Percentiles rank a stretch among this genome's conserved stretches.
These are phyloP conservation scores for Penicillium steckii DNA, from an alignment of 495 filamentous ascomycete species.

Conservation along the genomic window DNA sequence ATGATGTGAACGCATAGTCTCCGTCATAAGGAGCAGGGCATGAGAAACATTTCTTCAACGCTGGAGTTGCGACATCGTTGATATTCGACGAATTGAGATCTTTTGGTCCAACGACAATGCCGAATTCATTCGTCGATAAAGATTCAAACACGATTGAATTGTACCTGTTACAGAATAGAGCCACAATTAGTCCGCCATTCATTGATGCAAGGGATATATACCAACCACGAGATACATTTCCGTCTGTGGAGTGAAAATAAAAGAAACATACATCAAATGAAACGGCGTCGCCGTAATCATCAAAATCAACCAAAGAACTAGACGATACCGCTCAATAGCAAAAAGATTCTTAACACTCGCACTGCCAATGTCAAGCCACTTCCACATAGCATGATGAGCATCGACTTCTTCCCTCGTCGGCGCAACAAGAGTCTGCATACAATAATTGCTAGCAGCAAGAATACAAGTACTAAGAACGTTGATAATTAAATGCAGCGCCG, in stretches of 20 bases:
- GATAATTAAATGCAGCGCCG: constrained; percentile 26
- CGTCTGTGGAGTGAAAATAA: neutral
- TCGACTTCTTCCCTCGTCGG: constrained; percentile 29
- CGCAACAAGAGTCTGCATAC: constrained; percentile 37
- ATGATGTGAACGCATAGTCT: neutral
- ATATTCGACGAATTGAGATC: constrained; percentile 6
- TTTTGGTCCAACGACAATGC: neutral
- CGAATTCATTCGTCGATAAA: neutral
- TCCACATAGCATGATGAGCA: constrained; percentile 7
- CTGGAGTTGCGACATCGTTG: constrained; percentile 2
- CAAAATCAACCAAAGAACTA: constrained; percentile 12
- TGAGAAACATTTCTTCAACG: constrained; percentile 3
- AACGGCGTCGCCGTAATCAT: constrained; percentile 20
- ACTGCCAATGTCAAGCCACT: constrained; percentile 27
- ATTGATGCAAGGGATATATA: neutral
- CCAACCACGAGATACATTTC: neutral
- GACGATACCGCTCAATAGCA: neutral
- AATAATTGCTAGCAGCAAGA: constrained; percentile 34
- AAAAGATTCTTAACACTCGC: constrained; percentile 16
- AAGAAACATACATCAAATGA: constrained; percentile 23
- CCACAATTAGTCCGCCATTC: too few relatives aligned
- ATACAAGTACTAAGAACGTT: constrained; percentile 32
- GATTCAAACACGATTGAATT: constrained; percentile 17
- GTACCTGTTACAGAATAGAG: constrained; percentile 4
- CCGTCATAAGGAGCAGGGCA: neutral